Evolutionary conservation across 2,329 filamentous ascomycete species (phyloP).

Genomic region (Penicillium sp.): DNA sequence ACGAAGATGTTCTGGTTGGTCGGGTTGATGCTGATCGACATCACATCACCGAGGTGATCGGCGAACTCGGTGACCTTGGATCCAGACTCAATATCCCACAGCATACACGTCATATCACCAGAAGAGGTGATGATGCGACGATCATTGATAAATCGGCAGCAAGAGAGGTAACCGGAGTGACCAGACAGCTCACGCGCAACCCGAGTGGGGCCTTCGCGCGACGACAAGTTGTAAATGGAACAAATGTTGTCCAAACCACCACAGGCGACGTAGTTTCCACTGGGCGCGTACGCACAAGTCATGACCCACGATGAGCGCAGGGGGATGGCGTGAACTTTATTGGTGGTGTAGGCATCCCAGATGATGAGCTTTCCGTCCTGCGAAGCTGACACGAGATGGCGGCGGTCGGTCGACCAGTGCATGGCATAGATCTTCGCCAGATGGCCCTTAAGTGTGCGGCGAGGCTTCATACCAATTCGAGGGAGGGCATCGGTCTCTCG

Average conservation of each 20-base stretch:
- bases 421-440: slow-evolving; percentile 99
- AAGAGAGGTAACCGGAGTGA: slow-evolving; percentile 94
- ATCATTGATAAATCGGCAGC: slow-evolving; percentile 99
- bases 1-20: slow-evolving; percentile 99
- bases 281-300: slow-evolving; percentile 98
- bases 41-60: slow-evolving; percentile 96
- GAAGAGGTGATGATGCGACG: slow-evolving; percentile 96
- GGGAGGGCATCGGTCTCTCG: slow-evolving; percentile 90
- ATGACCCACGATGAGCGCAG: slow-evolving; percentile 99
- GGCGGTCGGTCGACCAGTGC: slow-evolving; percentile 99
- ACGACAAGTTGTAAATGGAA: slow-evolving; percentile 98
- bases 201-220: slow-evolving; percentile 92
- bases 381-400: slow-evolving; percentile 95
- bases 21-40: slow-evolving; percentile 99
- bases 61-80: slow-evolving; percentile 97
- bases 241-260: slow-evolving; percentile 99
- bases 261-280: slow-evolving; percentile 96
- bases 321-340: slow-evolving; percentile 98
- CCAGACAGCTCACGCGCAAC: slow-evolving; percentile 94
- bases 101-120: slow-evolving; percentile 99
- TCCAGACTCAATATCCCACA: slow-evolving; percentile 98
- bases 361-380: slow-evolving; percentile 99
- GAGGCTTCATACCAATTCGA: slow-evolving; percentile 94
- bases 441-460: slow-evolving; percentile 95
- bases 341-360: slow-evolving; percentile 99